These are phyloP conservation scores for Gonium pectorale DNA, from an alignment of 139 green algal species.

Conservation along the genomic window DNA sequence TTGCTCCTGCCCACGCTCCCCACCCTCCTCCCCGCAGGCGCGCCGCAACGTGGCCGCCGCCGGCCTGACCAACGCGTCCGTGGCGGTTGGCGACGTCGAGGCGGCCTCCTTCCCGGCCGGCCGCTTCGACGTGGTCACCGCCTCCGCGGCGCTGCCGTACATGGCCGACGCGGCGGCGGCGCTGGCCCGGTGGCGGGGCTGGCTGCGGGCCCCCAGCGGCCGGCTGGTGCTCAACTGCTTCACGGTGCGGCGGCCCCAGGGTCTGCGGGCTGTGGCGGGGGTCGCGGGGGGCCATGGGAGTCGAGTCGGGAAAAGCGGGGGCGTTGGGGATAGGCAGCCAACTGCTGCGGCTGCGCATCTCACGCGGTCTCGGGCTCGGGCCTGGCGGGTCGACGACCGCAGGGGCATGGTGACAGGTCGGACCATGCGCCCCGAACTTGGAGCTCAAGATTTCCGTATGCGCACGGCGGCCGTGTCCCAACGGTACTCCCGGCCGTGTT, in stretches of 20 bases:
- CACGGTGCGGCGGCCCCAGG: background rate
- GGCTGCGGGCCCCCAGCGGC: conserved; percentile 5
- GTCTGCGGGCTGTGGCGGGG: no score
- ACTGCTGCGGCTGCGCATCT: background rate
- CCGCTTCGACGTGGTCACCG: background rate
- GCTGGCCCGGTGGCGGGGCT: background rate
- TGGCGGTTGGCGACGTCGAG: background rate
- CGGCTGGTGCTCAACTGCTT: background rate
- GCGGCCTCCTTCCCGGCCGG: background rate
- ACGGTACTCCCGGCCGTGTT: background rate
- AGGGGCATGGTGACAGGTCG: no score
- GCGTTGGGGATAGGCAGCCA: background rate
- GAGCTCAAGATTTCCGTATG: no score
- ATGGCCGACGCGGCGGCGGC: background rate
- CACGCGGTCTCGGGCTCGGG: background rate
- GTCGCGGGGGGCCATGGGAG: background rate
- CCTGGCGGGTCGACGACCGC: no score
- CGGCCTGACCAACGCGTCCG: background rate
- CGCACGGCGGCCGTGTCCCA: no score
- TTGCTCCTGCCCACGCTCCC: background rate
- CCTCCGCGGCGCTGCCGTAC: conserved; percentile 17
- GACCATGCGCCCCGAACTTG: no score
- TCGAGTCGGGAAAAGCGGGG: background rate
- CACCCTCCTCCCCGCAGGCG: background rate
- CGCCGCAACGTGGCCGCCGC: background rate